Evolutionary conservation across 2,329 filamentous ascomycete species (phyloP), one percentile per base, ranked within the genome.

Genomic region (Moelleriella libera): DNA sequence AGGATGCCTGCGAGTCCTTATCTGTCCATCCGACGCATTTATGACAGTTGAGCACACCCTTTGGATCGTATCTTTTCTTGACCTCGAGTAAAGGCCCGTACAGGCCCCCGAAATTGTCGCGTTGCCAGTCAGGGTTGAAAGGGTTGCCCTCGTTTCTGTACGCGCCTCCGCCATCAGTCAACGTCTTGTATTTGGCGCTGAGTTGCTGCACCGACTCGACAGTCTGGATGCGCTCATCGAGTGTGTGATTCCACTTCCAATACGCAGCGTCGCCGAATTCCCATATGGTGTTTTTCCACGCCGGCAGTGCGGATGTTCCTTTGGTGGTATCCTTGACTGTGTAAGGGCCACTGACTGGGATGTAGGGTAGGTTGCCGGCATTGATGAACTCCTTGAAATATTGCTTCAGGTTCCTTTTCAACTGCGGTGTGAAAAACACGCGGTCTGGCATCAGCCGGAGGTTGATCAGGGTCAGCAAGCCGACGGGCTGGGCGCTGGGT

Each of bases 31-130:
- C 45, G 8, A 47, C 32, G 10, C 46, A 44, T 14, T 44, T 44
- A 32, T 30, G 41, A 39, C 46, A 41, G 7, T 31, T 40, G 12
- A 40, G 10, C 10, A 47, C 30, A n/a, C 41, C 8, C 8, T 34
- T 29, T 9, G 41, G 46, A 44, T 44, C 46, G 21, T 28, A 47
- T 10, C 58, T 1, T 45, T 63, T 29, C 65, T 78, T 78, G 41
- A 76, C 61, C 2, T 41, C 41, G 21, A 64, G 45, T 28, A 73
- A 52, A 2, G 48, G 50, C 1, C 55, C 50, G 48, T 72, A 72
- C 30, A 43, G 14, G 9, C 31, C 29, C 6, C 52, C 52, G 45
- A 50, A 54, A 44, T 60, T 63, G 2, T 54, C 51, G 31, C 52
- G 42, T 4, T 54, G 51, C 30, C 55, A 59, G 10, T 60, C 55